Base-by-base conservation (phyloP, 768 basidiomycete species). In the Tubosaeta sp. region DNA sequence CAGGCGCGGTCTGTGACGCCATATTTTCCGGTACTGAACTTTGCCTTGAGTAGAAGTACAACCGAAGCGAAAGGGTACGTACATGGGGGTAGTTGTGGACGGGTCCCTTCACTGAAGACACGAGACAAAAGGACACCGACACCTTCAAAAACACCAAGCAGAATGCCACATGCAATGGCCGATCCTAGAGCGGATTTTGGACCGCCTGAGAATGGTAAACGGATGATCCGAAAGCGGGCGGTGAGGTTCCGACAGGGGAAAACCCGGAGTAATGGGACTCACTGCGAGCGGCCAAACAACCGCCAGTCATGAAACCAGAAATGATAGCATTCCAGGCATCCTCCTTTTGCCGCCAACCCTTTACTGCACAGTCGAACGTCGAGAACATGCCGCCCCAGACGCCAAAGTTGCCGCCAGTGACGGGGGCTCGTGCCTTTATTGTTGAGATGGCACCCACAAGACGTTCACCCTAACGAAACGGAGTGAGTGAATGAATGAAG, bases 301-400 rank as follows among this genome's bases (percentile, higher is more conserved):
- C 97, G 71, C 97, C 97, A 10, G 97, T 98, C 85, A 97, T 82
- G 75, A 99, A 99, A 42, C 97, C 97, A 25, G 94, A 93, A 47
- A 97, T 87, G 63, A 99, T 98, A 38, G 94, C 94, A 66, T 99
- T 99, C 94, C 94, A 99, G 47, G 95, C 90, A 70, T 97, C 95
- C 72, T 97, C 94, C 69, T 97, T 97, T 75, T 97, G 93, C 68
- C 94, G 80, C 76, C 84, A 91, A 13, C 93, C 91, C 73, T 99
- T 98, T 61, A 99, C 88, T 1, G 94, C 94, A 70, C 97, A 99
- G 71, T 98, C 97, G 61, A 97, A 99, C 32, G 92, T 90, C 42
- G 94, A 97, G 71, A 99, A 99, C 84, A 99, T 88, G 59, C 95
- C 97, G 67, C 95, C 91, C 89, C 91, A 92, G 14, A 91, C 87